Conservation (phyloP, 2,329 filamentous ascomycete species). For the Phialocephala subalpina region DNA sequence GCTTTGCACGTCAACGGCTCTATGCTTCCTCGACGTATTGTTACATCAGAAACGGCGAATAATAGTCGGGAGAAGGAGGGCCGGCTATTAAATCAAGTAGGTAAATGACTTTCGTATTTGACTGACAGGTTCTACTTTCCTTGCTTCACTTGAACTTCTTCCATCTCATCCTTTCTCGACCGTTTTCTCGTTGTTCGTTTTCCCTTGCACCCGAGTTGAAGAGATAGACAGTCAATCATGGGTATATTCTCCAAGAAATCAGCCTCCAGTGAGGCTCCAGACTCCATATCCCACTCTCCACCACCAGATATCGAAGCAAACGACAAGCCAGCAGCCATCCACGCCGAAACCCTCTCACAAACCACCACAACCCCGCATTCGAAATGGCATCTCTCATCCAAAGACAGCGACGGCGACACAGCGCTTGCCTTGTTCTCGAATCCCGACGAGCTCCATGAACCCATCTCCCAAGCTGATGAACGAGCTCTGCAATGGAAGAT, state of each 20-base stretch:
- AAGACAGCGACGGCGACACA: conserved; percentile 53
- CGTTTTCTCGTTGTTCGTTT: background rate
- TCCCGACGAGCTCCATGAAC: conserved; percentile 54
- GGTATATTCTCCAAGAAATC: conserved; percentile 10
- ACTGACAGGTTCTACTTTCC: background rate
- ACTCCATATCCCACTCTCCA: background rate
- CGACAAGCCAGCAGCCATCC: conserved; percentile 39
- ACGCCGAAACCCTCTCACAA: conserved; percentile 39
- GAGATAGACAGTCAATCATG: conserved; percentile 13
- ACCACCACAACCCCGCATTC: conserved; percentile 38
- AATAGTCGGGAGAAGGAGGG: background rate
- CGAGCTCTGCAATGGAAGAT: conserved; percentile 51
- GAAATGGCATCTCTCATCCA: conserved; percentile 38
- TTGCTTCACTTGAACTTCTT: background rate
- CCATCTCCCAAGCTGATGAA: conserved; percentile 54
- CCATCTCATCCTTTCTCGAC: background rate
- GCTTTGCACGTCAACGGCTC: conserved; percentile 6
- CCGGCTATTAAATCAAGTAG: background rate
- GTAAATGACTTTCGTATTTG: background rate
- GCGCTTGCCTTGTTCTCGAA: conserved; percentile 59
- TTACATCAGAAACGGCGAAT: background rate
- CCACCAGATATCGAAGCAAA: conserved; percentile 34
- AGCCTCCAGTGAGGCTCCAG: background rate
- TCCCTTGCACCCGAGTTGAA: background rate
- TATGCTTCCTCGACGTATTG: background rate